Conservation (phyloP, 106 monocot genomes). For the Amphibolis antarctica region DNA sequence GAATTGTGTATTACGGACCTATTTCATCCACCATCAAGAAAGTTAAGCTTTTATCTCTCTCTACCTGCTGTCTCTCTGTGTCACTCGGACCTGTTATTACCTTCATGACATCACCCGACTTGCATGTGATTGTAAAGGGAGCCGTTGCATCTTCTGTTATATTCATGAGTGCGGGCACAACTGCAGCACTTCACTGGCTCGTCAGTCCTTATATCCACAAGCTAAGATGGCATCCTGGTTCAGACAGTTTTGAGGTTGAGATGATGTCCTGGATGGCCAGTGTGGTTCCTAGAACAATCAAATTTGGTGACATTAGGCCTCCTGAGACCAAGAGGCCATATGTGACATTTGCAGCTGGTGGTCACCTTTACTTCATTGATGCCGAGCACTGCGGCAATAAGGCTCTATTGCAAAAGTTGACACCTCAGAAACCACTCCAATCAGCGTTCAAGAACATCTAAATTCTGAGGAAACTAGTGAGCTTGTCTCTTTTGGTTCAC, state of each 20-base stretch:
- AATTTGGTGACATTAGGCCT: conserved; percentile 55
- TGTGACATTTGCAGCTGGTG: conserved; percentile 65
- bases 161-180: conserved; percentile 81
- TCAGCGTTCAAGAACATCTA: conserved; percentile 84
- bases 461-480: conserved; percentile 1
- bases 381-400: conserved; percentile 66
- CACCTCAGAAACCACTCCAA: conserved; percentile 43
- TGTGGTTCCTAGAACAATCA: conserved; percentile 41
- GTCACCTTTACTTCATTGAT: conserved; percentile 71
- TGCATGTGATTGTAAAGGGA: conserved; percentile 91
- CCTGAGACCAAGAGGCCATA: conserved; percentile 77
- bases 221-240: conserved; percentile 83
- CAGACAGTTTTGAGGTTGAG: conserved; percentile 66
- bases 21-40: conserved; percentile 91
- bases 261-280: conserved; percentile 89
- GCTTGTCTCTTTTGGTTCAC: too few species aligned
- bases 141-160: conserved; percentile 84
- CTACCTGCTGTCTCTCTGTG: conserved; percentile 93
- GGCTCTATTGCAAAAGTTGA: conserved; percentile 60
- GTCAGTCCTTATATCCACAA: conserved; percentile 92
- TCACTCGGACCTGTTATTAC: conserved; percentile 93
- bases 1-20: conserved; percentile 59
- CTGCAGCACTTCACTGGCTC: conserved; percentile 88
- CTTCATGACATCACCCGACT: conserved; percentile 89
- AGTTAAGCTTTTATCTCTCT: conserved; percentile 92